phyloP scores from a whole-genome alignment of 495 filamentous ascomycete species.

The Penicillium parvum region DNA sequence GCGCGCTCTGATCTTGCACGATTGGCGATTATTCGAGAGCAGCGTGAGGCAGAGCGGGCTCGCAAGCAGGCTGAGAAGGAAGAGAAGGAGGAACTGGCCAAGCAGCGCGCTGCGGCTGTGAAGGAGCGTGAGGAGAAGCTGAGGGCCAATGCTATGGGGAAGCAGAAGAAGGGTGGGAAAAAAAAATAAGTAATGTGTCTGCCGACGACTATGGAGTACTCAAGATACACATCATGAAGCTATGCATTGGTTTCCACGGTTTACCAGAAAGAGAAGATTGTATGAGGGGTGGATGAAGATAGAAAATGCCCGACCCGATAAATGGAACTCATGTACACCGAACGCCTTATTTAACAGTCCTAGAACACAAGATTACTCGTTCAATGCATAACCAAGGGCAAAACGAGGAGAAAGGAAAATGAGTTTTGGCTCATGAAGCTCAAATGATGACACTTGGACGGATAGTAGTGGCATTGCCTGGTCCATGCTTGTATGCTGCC shows the following conservation, averaged over 20 bases:
- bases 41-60: conserved; percentile 77
- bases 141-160: conserved; percentile 28
- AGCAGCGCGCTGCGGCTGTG: conserved; percentile 33
- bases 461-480: too few species aligned
- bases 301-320: conserved; percentile 6
- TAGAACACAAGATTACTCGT: conserved; percentile 11
- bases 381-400: conserved; percentile 17
- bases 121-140: conserved; percentile 35
- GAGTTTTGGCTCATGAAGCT: too few species aligned
- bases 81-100: conserved; percentile 60
- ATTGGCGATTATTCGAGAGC: conserved; percentile 73
- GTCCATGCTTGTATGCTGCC: too few species aligned
- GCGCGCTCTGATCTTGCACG: conserved; percentile 88
- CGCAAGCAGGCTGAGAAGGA: conserved; percentile 79
- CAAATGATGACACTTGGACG: too few species aligned
- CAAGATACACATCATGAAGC: background rate
- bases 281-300: too few species aligned
- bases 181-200: conserved; percentile 26
- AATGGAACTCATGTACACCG: conserved; percentile 19
- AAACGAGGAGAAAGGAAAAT: conserved; percentile 7
- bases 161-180: conserved; percentile 34
- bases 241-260: too few species aligned
- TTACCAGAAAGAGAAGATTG: too few species aligned
- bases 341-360: conserved; percentile 10
- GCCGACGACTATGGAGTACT: background rate